Conservation (phyloP, 163 green algal species). For the Volvox carteri region DNA sequence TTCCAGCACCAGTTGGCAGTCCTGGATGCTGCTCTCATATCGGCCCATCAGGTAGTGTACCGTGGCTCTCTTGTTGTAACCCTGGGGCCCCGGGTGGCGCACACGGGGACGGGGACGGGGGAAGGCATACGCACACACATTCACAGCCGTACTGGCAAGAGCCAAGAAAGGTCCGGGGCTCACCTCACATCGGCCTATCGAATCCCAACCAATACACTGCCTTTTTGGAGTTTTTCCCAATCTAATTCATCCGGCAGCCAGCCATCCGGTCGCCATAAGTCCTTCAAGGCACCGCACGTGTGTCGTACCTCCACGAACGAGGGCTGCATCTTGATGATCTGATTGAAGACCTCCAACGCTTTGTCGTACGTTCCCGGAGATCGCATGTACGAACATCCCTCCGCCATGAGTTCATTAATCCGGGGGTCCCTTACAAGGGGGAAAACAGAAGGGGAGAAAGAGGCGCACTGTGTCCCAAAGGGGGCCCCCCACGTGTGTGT, state of each 20-base stretch:
- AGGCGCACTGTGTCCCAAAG: too few species aligned
- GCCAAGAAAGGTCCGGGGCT: neutral
- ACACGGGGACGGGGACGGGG: neutral
- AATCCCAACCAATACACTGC: too few species aligned
- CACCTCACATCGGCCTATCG: neutral
- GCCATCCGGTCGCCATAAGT: too few species aligned
- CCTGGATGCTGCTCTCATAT: conserved; percentile 79
- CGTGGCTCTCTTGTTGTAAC: conserved; percentile 86
- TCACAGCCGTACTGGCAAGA: too few species aligned
- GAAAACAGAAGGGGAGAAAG: neutral
- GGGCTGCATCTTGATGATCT: conserved; percentile 48
- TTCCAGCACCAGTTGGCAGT: conserved; percentile 73
- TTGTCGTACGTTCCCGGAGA: conserved; percentile 4
- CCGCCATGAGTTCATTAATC: conserved; percentile 57
- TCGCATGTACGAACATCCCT: conserved; percentile 53
- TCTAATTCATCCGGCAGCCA: neutral
- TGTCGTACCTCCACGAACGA: conserved; percentile 67
- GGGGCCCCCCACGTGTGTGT: too few species aligned
- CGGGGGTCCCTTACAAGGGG: conserved; percentile 23
- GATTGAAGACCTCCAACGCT: conserved; percentile 51
- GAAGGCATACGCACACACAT: too few species aligned
- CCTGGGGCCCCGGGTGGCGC: conserved; percentile 60
- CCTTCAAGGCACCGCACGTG: too few species aligned
- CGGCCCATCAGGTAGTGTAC: conserved; percentile 74
- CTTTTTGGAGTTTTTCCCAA: too few species aligned